These are phyloP conservation scores for Acanthamoeba royreba DNA, from an alignment of 208 protist genomes.

Conservation along the genomic window DNA sequence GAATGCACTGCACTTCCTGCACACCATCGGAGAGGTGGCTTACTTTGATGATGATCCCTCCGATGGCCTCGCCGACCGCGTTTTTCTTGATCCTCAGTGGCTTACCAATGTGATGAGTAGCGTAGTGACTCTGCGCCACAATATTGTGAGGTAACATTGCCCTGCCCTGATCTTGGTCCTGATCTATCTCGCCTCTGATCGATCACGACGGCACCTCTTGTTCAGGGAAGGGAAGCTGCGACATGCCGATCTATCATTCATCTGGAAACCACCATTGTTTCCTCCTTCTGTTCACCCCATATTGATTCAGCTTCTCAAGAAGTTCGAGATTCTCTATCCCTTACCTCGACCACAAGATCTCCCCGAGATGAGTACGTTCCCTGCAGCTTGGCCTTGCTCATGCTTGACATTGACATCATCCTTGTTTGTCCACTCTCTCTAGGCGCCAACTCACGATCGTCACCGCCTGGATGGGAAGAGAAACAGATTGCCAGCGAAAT, in stretches of 20 bases:
- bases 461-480: neutral
- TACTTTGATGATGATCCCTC: slow-evolving; percentile 48
- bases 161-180: neutral
- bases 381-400: neutral
- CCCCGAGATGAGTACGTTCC: neutral
- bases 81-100: slow-evolving; percentile 46
- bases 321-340: slow-evolving; percentile 51
- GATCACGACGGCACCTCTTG: neutral
- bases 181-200: neutral
- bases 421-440: too few species aligned
- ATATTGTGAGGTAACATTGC: neutral
- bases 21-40: slow-evolving; percentile 40
- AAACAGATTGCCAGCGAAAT: slow-evolving; percentile 18
- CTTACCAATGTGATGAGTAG: slow-evolving; percentile 48
- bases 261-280: slow-evolving; percentile 30
- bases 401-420: neutral
- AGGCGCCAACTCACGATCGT: neutral
- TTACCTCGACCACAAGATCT: neutral
- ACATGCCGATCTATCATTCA: slow-evolving; percentile 20
- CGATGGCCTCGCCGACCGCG: slow-evolving; percentile 5
- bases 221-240: slow-evolving; percentile 38
- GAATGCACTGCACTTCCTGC: slow-evolving; percentile 42
- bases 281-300: slow-evolving; percentile 16
- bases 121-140: slow-evolving; percentile 31
- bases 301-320: slow-evolving; percentile 39